phyloP scores from a whole-genome alignment of 345 rosid genomes.

The Corchorus capsularis region DNA sequence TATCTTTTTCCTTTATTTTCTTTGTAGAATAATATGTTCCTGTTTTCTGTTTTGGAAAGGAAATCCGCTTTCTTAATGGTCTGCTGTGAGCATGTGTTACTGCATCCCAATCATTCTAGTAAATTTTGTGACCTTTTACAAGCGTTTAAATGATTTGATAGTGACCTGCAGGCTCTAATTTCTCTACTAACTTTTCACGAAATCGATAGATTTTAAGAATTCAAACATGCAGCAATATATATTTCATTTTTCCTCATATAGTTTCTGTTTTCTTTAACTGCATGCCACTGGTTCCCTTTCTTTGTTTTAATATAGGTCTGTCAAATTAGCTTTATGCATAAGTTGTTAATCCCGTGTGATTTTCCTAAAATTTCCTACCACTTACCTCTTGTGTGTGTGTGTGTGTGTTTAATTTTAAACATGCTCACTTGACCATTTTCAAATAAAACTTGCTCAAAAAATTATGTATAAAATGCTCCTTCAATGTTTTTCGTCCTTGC shows the following conservation, averaged over 20 bases:
- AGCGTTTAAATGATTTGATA: background rate
- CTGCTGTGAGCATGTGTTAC: background rate
- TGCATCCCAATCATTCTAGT: background rate
- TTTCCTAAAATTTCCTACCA: background rate
- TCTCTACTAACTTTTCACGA: no score
- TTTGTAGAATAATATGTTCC: background rate
- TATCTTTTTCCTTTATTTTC: background rate
- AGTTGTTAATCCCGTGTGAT: background rate
- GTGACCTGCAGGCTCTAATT: background rate
- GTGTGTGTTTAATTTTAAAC: background rate
- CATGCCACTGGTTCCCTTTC: background rate
- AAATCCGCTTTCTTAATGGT: background rate
- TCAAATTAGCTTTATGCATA: background rate
- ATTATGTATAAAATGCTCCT: background rate
- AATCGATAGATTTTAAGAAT: background rate
- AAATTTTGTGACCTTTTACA: background rate
- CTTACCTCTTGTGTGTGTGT: background rate
- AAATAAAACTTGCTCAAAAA: background rate
- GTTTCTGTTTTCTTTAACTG: background rate
- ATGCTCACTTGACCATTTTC: conserved; percentile 1
- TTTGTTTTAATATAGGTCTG: background rate
- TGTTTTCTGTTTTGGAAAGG: background rate
- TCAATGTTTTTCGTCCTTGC: background rate
- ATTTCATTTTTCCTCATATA: background rate
- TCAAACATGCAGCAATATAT: background rate